These are phyloP conservation scores for Tolypocladium amazonense DNA, from an alignment of 2,329 filamentous ascomycete genomes.

Conservation along the genomic window DNA sequence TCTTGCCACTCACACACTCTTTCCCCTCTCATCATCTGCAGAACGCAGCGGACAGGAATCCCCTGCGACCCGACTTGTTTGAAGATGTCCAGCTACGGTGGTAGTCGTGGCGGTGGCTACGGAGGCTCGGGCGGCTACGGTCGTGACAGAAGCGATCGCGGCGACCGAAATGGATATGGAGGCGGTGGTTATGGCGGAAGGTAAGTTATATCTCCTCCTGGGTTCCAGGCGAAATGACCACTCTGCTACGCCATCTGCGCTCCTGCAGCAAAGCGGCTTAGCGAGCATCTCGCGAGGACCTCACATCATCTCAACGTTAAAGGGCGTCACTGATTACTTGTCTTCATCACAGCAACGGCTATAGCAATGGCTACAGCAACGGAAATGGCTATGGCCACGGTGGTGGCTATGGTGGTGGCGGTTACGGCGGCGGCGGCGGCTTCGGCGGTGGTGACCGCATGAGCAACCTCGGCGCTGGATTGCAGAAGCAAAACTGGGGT, in stretches of 20 bases:
- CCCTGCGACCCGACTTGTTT: conserved; percentile 5
- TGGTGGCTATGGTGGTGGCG: conserved; percentile 25
- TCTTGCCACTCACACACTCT: neutral
- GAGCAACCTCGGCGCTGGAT: conserved; percentile 75
- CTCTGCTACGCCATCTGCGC: neutral
- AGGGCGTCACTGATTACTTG: conserved; percentile 21
- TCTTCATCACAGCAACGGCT: conserved; percentile 31
- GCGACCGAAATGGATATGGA: conserved; percentile 28
- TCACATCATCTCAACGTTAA: conserved; percentile 2
- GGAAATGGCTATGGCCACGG: conserved; percentile 17
- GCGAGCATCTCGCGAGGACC: neutral
- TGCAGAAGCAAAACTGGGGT: conserved; percentile 89
- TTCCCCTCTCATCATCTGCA: conserved; percentile 1
- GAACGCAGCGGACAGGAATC: conserved; percentile 1
- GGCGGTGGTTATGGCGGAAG: conserved; percentile 23
- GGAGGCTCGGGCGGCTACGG: conserved; percentile 24
- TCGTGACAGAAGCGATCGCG: conserved; percentile 34
- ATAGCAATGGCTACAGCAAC: conserved; percentile 15
- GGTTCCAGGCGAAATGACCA: neutral
- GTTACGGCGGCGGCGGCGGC: conserved; percentile 24
- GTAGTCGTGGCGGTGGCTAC: conserved; percentile 15
- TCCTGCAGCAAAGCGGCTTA: neutral
- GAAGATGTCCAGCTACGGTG: conserved; percentile 37
- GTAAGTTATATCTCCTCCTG: conserved; percentile 17
- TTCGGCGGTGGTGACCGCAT: conserved; percentile 70